Evolutionary conservation across 192 early-diverging fungal genomes (phyloP).

Genomic region (Ambispora gerdemannii): DNA sequence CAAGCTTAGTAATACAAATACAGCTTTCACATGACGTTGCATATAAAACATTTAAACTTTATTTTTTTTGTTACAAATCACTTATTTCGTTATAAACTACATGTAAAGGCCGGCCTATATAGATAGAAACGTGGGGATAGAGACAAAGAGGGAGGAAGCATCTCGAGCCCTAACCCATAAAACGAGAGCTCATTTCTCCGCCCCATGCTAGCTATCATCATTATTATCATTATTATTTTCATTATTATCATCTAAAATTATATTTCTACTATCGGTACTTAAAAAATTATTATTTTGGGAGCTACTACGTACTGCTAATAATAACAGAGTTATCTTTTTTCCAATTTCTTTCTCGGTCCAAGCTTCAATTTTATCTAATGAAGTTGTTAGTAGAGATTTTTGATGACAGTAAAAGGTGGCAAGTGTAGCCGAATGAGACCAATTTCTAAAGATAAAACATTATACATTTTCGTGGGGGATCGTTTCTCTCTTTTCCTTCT

Average conservation of each 20-base stretch:
- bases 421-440: not conserved
- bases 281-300: constrained; percentile 3
- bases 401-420: not conserved
- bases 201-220: constrained; percentile 2
- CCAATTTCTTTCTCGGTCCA: not conserved
- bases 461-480: constrained; percentile 6
- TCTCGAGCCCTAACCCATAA: not conserved
- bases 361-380: constrained; percentile 4
- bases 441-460: not conserved
- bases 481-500: not conserved
- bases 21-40: constrained; percentile 4
- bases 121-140: too few relatives aligned
- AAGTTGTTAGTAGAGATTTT: not conserved
- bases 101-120: too few relatives aligned
- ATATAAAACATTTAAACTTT: constrained; percentile 14
- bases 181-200: not conserved
- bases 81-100: too few relatives aligned
- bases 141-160: too few relatives aligned
- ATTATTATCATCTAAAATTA: too few relatives aligned
- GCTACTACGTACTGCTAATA: not conserved
- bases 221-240: not conserved
- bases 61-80: too few relatives aligned
- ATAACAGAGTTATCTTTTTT: not conserved
- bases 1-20: constrained; percentile 6
- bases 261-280: too few relatives aligned